Percentiles rank a stretch among this genome's conserved stretches.
Evolutionary conservation across 2,329 filamentous ascomycete genomes (phyloP).

Genomic region (Aspergillus sp.): DNA sequence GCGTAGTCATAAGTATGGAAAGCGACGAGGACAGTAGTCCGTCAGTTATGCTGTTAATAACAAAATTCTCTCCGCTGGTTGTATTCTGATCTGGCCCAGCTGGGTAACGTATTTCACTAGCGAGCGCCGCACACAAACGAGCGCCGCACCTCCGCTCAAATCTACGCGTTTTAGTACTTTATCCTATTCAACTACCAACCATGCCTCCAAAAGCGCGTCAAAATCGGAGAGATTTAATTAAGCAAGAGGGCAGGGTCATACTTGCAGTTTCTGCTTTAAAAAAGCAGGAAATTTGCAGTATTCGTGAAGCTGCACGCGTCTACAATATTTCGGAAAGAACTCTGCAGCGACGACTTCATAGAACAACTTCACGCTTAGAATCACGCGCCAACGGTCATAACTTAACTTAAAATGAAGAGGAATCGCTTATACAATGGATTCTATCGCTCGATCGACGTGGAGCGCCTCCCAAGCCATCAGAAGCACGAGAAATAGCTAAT

Average conservation of each 20-base stretch:
- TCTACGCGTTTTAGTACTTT: too few relatives aligned
- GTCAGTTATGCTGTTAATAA: too few relatives aligned
- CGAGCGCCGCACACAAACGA: too few relatives aligned
- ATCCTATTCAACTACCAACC: slow-evolving; percentile 1
- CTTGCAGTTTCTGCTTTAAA: slow-evolving; percentile 2
- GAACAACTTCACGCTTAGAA: neutral
- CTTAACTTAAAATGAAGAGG: slow-evolving; percentile 6
- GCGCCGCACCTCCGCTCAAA: too few relatives aligned
- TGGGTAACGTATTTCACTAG: too few relatives aligned
- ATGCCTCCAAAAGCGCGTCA: slow-evolving; percentile 5
- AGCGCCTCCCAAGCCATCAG: neutral
- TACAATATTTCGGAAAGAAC: slow-evolving; percentile 4
- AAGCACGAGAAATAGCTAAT: slow-evolving; percentile 12
- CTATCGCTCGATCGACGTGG: slow-evolving; percentile 4
- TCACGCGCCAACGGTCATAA: neutral
- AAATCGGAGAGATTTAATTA: neutral
- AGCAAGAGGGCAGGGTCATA: slow-evolving; percentile 3
- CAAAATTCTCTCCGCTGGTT: too few relatives aligned
- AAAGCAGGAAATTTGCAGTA: neutral
- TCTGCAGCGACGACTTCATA: neutral
- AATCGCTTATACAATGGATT: slow-evolving; percentile 7
- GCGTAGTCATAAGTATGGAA: too few relatives aligned
- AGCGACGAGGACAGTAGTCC: too few relatives aligned
- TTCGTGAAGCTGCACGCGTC: slow-evolving; percentile 4
- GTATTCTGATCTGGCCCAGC: too few relatives aligned